phyloP scores from a whole-genome alignment of 1,284 basidiomycete genomes.

The Heterobasidion occidentale region DNA sequence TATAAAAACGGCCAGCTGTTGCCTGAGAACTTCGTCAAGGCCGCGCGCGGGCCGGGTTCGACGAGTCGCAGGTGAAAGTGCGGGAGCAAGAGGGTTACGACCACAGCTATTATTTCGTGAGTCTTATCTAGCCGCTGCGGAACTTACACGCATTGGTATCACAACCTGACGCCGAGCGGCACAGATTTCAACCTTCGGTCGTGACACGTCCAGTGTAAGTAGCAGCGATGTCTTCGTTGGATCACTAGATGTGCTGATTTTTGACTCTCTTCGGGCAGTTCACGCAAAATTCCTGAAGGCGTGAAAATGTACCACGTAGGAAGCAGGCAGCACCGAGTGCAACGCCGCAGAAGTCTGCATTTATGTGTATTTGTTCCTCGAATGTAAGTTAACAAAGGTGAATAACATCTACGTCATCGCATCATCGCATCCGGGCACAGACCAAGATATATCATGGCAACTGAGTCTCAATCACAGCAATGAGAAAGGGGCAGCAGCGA shows the following conservation, averaged over 20 bases:
- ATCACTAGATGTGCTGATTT: neutral
- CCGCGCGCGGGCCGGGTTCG: conserved; percentile 66
- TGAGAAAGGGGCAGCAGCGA: too few relatives aligned
- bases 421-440: too few relatives aligned
- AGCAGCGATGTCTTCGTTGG: neutral
- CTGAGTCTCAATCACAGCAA: too few relatives aligned
- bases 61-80: conserved; percentile 73
- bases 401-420: too few relatives aligned
- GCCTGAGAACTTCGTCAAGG: conserved; percentile 83
- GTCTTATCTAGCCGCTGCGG: conserved; percentile 22
- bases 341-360: neutral
- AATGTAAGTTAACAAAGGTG: neutral
- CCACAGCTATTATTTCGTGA: conserved; percentile 88
- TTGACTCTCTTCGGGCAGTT: conserved; percentile 33
- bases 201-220: conserved; percentile 34
- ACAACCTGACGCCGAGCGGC: neutral
- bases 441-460: too few relatives aligned
- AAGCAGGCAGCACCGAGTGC: neutral
- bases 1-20: conserved; percentile 82
- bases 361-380: neutral
- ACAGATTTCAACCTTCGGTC: conserved; percentile 62
- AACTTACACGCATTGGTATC: neutral
- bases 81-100: conserved; percentile 87
- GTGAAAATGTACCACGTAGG: conserved; percentile 20
- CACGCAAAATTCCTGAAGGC: conserved; percentile 74